These are phyloP conservation scores for Sambucus nigra DNA, from an alignment of 129 eudicot species.

Conservation along the genomic window DNA sequence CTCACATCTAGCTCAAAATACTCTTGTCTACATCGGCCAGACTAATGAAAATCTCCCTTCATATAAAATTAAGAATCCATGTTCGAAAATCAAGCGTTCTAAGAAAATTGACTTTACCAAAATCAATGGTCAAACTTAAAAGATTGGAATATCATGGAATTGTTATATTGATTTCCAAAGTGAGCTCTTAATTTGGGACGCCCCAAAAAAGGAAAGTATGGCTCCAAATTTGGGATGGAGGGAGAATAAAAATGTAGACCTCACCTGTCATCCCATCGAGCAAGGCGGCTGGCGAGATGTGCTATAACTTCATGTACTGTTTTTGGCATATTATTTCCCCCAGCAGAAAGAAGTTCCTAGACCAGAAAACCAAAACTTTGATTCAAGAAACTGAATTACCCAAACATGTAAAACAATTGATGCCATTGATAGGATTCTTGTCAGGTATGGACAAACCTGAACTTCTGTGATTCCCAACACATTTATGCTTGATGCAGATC, in stretches of 20 bases:
- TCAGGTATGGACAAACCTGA: conserved; percentile 44
- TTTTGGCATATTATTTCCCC: conserved; percentile 79
- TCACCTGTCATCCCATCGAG: conserved; percentile 99
- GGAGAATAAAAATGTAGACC: conserved; percentile 4
- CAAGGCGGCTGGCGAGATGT: conserved; percentile 74
- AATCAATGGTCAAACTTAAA: no score
- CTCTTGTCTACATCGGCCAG: not conserved
- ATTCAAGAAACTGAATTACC: conserved; percentile 9
- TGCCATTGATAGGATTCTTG: not conserved
- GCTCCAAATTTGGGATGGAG: no score
- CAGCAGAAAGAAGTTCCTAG: conserved; percentile 82
- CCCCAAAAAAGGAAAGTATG: no score
- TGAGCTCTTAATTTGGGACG: no score
- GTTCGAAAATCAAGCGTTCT: no score
- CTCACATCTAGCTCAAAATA: not conserved
- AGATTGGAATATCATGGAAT: no score
- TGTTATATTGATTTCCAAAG: no score
- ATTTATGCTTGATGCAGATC: conserved; percentile 59
- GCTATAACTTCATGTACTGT: conserved; percentile 82
- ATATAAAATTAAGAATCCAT: no score
- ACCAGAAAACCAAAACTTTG: conserved; percentile 12
- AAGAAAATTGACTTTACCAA: no score
- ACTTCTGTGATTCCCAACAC: conserved; percentile 95
- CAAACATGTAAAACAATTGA: not conserved
- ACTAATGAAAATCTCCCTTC: conserved; percentile 3